Evolutionary conservation across 2,329 filamentous ascomycete species (phyloP).

Genomic region (Fusarium illudens): DNA sequence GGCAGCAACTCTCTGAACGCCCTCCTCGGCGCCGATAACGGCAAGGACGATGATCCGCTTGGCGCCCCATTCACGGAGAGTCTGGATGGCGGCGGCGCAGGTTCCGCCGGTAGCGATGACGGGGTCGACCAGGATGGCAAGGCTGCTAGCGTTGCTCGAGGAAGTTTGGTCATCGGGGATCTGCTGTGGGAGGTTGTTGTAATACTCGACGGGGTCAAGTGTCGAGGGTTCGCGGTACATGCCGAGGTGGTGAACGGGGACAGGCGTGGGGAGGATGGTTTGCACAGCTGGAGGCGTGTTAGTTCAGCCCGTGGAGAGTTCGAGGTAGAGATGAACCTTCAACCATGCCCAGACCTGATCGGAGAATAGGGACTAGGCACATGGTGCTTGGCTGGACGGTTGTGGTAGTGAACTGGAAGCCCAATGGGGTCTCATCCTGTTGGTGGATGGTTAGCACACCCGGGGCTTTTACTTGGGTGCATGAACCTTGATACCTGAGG

Average conservation of each 20-base stretch:
- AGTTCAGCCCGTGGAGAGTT: neutral
- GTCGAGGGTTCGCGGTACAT: constrained; percentile 91
- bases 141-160: constrained; percentile 53
- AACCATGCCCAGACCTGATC: constrained; percentile 90
- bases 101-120: constrained; percentile 95
- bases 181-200: constrained; percentile 93
- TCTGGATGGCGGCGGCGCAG: constrained; percentile 87
- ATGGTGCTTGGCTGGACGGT: constrained; percentile 71
- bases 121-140: constrained; percentile 89
- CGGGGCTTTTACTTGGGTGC: neutral
- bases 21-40: constrained; percentile 76
- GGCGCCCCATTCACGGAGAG: constrained; percentile 91
- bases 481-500: constrained; percentile 66
- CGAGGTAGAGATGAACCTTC: constrained; percentile 65
- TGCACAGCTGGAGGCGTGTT: constrained; percentile 68
- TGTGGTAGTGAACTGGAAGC: constrained; percentile 75
- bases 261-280: constrained; percentile 79
- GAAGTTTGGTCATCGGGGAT: constrained; percentile 49
- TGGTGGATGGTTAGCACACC: neutral
- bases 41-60: constrained; percentile 78
- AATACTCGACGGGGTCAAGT: constrained; percentile 92
- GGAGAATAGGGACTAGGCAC: constrained; percentile 89
- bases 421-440: constrained; percentile 81
- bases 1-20: constrained; percentile 74
- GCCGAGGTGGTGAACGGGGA: constrained; percentile 91